These are phyloP conservation scores for Fomitopsis palustris DNA, from an alignment of 1,284 basidiomycete genomes.

Conservation along the genomic window DNA sequence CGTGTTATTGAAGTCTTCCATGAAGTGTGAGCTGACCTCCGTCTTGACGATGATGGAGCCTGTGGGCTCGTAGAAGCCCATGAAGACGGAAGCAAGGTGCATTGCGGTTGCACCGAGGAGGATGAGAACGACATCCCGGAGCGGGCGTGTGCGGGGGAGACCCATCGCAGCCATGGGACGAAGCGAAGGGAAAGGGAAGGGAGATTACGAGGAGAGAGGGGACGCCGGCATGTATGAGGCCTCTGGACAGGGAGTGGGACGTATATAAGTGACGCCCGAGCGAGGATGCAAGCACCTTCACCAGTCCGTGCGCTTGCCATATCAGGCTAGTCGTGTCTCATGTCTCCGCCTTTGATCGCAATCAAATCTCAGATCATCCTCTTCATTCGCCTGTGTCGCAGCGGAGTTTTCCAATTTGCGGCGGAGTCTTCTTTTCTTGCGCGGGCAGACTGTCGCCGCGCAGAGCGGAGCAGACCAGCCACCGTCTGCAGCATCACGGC, in stretches of 20 bases:
- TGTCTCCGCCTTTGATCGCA: neutral
- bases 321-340: neutral
- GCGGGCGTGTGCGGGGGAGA: conserved; percentile 23
- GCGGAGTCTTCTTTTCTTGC: neutral
- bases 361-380: neutral
- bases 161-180: conserved; percentile 13
- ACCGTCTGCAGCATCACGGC: neutral
- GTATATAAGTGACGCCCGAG: neutral
- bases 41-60: conserved; percentile 35
- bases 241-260: neutral
- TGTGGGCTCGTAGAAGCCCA: conserved; percentile 30
- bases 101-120: conserved; percentile 47
- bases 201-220: neutral
- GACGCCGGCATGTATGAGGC: neutral
- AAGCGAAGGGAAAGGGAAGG: neutral
- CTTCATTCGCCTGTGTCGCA: neutral
- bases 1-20: conserved; percentile 7
- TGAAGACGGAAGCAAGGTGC: conserved; percentile 44
- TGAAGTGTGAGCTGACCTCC: conserved; percentile 21
- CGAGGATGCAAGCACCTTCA: neutral
- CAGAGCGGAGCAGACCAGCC: neutral
- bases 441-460: neutral
- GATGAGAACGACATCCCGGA: conserved; percentile 48
- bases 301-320: neutral
- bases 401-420: neutral